Base-by-base conservation (phyloP, 352 stramenopile genomes). In the Pythium monospermum region DNA sequence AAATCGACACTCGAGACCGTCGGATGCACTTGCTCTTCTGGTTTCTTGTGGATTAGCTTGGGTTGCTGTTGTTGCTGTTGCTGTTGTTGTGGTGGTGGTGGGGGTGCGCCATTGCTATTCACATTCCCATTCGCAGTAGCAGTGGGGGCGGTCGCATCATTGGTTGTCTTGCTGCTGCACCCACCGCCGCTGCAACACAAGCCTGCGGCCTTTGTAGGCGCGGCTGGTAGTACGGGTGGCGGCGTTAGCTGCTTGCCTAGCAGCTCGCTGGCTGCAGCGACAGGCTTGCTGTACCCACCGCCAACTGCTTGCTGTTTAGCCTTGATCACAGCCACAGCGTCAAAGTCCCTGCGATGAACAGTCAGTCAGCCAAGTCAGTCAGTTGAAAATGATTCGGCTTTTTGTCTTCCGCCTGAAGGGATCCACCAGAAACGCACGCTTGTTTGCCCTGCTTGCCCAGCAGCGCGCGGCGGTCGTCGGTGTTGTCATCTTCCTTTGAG, bases 401-500 rank as follows among this genome's bases (percentile, higher is more conserved):
- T n/a, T n/a, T n/a, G n/a, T n/a, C n/a, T n/a, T n/a, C n/a, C n/a
- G n/a, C n/a, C n/a, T n/a, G n/a, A n/a, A n/a, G 30, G 16, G 15
- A 42, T 10, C 7, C 8, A 18, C 62, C 48, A 23, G 19, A 42
- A 53, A 71, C 73, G 59, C 36, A 49, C n/a, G n/a, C n/a, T n/a
- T n/a, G n/a, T n/a, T n/a, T n/a, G n/a, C n/a, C n/a, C n/a, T n/a
- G n/a, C 59, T 79, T 87, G 52, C 69, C 61, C 49, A 88, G 62
- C 44, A 88, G 66, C 47, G 68, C 61, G 35, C 77, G 68, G 27
- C 43, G 72, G 41, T 65, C 67, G 32, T 84, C 73, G 48, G 85
- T 83, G 46, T 56, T 70, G 38, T 88, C 77, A 36, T 88, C 77
- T 40, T 88, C 77, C 53, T 60, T 66, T 37, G 77, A 88, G 51